phyloP scores from a whole-genome alignment of 2,329 filamentous ascomycete species.

The Rugonectria rugulosa region DNA sequence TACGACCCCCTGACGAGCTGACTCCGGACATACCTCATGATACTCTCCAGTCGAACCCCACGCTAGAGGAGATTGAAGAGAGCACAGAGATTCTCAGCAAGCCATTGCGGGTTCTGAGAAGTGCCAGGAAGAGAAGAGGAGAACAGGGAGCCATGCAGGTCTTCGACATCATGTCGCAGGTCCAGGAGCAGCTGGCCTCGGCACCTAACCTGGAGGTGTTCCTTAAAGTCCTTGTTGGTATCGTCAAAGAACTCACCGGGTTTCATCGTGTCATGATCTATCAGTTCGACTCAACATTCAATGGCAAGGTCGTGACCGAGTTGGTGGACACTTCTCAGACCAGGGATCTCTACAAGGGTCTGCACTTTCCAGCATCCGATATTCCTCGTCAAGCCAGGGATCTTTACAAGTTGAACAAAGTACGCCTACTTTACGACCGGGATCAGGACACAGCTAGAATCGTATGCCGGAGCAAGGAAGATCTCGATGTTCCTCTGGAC shows the following conservation, averaged over 20 bases:
- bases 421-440: slow-evolving; percentile 85
- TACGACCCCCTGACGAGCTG: slow-evolving; percentile 67
- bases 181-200: slow-evolving; percentile 83
- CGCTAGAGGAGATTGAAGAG: slow-evolving; percentile 74
- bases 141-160: slow-evolving; percentile 88
- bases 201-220: slow-evolving; percentile 76
- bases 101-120: slow-evolving; percentile 78
- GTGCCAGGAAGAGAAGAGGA: slow-evolving; percentile 76
- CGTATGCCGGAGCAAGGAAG: slow-evolving; percentile 78
- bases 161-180: slow-evolving; percentile 90
- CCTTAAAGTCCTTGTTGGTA: slow-evolving; percentile 81
- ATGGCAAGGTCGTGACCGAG: slow-evolving; percentile 87
- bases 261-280: slow-evolving; percentile 95
- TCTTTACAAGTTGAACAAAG: slow-evolving; percentile 90
- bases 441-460: slow-evolving; percentile 81
- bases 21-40: slow-evolving; percentile 73
- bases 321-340: slow-evolving; percentile 82
- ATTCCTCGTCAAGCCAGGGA: slow-evolving; percentile 87
- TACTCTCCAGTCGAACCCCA: slow-evolving; percentile 76
- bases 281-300: slow-evolving; percentile 84
- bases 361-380: slow-evolving; percentile 88
- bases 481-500: slow-evolving; percentile 78
- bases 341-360: slow-evolving; percentile 83
- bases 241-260: slow-evolving; percentile 88
- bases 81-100: slow-evolving; percentile 80